Evolutionary conservation across 1,139 yeast genomes (phyloP).

Genomic region (Geotrichum citri-aurantii): DNA sequence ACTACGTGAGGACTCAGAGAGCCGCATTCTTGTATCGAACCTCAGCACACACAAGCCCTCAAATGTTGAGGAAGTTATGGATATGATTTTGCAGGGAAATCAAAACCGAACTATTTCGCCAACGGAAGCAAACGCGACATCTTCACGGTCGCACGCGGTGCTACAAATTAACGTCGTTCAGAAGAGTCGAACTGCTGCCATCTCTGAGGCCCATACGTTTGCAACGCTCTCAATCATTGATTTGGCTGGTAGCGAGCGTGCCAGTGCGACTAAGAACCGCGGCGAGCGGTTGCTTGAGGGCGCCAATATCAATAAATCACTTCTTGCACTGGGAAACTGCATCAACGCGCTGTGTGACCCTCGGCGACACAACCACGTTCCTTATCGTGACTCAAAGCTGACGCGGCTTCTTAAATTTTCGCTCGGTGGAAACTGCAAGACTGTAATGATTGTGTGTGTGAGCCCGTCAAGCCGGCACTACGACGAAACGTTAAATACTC

Average conservation of each 20-base stretch:
- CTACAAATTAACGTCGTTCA: conserved; percentile 72
- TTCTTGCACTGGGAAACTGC: conserved; percentile 77
- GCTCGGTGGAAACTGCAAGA: conserved; percentile 89
- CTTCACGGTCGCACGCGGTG: conserved; percentile 91
- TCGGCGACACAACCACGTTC: conserved; percentile 61
- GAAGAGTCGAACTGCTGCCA: conserved; percentile 53
- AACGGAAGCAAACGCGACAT: conserved; percentile 84
- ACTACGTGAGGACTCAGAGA: conserved; percentile 68
- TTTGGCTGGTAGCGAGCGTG: conserved; percentile 91
- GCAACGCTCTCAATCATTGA: conserved; percentile 84
- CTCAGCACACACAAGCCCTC: conserved; percentile 59
- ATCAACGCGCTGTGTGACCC: conserved; percentile 64
- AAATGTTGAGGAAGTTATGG: conserved; percentile 71
- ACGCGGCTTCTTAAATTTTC: conserved; percentile 78
- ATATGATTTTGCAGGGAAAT: conserved; percentile 69
- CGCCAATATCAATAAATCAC: conserved; percentile 86
- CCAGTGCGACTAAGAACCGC: conserved; percentile 77
- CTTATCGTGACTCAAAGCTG: conserved; percentile 79
- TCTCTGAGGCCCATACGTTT: conserved; percentile 61
- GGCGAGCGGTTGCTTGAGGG: conserved; percentile 82
- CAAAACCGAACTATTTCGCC: conserved; percentile 74
- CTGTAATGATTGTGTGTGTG: conserved; percentile 91
- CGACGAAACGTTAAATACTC: conserved; percentile 85
- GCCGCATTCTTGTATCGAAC: conserved; percentile 67
- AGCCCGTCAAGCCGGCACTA: conserved; percentile 81